These are phyloP conservation scores for Monilinia fructigena DNA, from an alignment of 2,329 filamentous ascomycete species.

Conservation along the genomic window DNA sequence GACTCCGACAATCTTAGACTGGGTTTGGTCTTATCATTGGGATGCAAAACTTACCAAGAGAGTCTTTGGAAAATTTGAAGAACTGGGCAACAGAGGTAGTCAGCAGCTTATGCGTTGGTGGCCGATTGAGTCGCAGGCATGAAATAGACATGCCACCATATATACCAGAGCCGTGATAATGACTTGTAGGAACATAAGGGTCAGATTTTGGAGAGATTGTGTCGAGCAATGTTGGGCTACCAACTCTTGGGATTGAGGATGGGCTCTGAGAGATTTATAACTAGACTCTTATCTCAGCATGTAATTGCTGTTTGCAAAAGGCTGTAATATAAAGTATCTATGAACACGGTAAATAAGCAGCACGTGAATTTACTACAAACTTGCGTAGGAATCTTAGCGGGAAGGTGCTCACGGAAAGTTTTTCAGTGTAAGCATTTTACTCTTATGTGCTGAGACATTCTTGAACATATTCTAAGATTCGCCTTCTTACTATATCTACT, in stretches of 20 bases:
- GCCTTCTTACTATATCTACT: not conserved
- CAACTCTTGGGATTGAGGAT: not conserved
- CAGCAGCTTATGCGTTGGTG: not conserved
- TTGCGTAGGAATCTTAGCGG: not conserved
- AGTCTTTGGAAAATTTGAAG: not conserved
- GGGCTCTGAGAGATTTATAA: not conserved
- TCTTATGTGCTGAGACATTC: not conserved
- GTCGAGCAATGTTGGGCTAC: not conserved
- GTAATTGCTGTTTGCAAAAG: not conserved
- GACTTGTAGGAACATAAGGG: not conserved
- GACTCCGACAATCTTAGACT: not conserved
- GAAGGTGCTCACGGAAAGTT: not conserved
- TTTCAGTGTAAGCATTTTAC: not conserved
- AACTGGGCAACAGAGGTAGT: not conserved
- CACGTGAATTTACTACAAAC: not conserved
- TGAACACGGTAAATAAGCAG: not conserved
- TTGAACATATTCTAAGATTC: not conserved
- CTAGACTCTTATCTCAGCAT: not conserved
- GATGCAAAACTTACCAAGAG: not conserved
- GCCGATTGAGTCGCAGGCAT: not conserved
- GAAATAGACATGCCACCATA: not conserved
- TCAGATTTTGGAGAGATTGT: not conserved
- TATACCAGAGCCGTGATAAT: not conserved
- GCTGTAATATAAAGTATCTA: not conserved
- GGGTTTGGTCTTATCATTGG: not conserved